phyloP scores from a whole-genome alignment of 192 early-diverging fungal genomes.

The Coemansia sp. region DNA sequence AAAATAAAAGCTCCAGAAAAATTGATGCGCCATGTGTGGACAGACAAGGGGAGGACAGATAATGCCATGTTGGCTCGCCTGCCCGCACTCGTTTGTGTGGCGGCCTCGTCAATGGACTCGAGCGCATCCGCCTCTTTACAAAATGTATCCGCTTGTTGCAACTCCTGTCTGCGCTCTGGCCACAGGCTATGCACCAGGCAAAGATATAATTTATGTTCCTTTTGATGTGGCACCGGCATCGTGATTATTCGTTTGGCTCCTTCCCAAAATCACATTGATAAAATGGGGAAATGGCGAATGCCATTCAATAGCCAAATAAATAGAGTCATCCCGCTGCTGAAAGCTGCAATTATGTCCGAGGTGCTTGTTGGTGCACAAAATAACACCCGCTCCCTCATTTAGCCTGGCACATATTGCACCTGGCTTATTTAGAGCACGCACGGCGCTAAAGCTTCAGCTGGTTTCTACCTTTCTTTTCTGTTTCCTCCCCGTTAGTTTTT shows the following conservation, averaged over 20 bases:
- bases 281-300: not conserved
- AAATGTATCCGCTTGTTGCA: not conserved
- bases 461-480: conserved; percentile 1
- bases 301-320: not conserved
- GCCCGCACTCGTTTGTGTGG: conserved; percentile 3
- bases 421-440: not conserved
- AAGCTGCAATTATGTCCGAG: not conserved
- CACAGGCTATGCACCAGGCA: not conserved
- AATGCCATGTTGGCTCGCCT: not conserved
- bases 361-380: not conserved
- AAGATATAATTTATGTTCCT: not conserved
- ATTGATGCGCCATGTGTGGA: not conserved
- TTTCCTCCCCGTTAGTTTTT: not conserved
- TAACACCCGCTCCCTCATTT: not conserved
- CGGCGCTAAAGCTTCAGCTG: not conserved
- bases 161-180: not conserved
- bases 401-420: not conserved
- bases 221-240: not conserved
- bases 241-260: not conserved
- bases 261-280: not conserved
- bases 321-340: not conserved
- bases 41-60: not conserved
- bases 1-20: conserved; percentile 7
- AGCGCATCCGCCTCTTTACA: not conserved
- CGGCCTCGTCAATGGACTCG: conserved; percentile 5